phyloP scores from a whole-genome alignment of 1,284 basidiomycete species.

The Fomitopsis palustris region DNA sequence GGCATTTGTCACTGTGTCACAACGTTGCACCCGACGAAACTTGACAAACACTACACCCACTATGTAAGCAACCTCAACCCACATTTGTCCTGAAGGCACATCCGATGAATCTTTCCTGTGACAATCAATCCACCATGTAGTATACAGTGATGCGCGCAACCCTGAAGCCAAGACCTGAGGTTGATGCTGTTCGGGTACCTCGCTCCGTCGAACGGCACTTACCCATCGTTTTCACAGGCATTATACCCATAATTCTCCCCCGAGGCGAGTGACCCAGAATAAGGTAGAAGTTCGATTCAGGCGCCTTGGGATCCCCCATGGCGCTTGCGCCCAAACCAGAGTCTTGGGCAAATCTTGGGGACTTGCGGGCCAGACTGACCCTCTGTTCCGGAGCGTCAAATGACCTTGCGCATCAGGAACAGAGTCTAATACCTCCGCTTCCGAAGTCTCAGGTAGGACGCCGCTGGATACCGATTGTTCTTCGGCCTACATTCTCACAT shows the following conservation, averaged over 20 bases:
- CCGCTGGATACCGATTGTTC: neutral
- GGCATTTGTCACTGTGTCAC: neutral
- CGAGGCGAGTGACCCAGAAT: neutral
- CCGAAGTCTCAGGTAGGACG: neutral
- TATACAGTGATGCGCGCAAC: neutral
- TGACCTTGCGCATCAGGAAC: neutral
- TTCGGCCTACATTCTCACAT: neutral
- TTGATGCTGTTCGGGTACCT: neutral
- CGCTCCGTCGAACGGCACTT: neutral
- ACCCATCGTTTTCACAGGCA: neutral
- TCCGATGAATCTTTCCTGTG: neutral
- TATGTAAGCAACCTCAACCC: neutral
- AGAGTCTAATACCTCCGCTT: neutral
- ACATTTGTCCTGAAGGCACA: neutral
- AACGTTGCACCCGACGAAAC: too few species aligned
- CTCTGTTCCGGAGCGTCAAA: neutral
- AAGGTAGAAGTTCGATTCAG: neutral
- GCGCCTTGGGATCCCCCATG: neutral
- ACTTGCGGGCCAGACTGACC: neutral
- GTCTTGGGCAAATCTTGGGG: neutral
- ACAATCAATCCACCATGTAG: neutral
- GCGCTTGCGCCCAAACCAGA: neutral
- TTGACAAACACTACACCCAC: neutral
- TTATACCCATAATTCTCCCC: neutral
- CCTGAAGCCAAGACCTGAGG: neutral